Evolutionary conservation across 345 rosid genomes (phyloP).

Genomic region (rapeseed (Brassica napus)): DNA sequence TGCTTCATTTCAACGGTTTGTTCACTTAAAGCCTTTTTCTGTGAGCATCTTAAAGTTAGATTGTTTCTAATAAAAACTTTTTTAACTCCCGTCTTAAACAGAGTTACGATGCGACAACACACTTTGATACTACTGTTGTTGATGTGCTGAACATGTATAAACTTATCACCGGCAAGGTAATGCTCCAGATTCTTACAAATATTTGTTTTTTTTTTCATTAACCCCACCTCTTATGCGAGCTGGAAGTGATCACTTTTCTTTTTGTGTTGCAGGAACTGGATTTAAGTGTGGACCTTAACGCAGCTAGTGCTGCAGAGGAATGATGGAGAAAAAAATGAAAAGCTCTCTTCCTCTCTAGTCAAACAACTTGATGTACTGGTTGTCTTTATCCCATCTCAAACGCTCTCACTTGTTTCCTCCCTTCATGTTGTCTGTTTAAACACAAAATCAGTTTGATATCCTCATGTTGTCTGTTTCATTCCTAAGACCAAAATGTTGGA

Average conservation of each 20-base stretch:
- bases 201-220: neutral
- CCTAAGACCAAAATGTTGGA: conserved; percentile 10
- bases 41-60: neutral
- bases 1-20: conserved; percentile 88
- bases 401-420: conserved; percentile 4
- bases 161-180: conserved; percentile 97
- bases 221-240: neutral
- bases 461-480: conserved; percentile 12
- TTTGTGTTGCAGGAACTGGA: conserved; percentile 59
- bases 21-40: neutral
- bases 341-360: neutral
- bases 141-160: conserved; percentile 92
- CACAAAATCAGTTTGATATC: conserved; percentile 3
- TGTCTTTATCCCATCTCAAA: conserved; percentile 5
- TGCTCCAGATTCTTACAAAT: neutral
- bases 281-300: conserved; percentile 85
- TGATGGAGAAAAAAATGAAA: conserved; percentile 35
- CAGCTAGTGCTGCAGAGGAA: conserved; percentile 95
- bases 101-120: conserved; percentile 99
- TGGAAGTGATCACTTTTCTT: neutral
- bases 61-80: conserved; percentile 19
- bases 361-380: conserved; percentile 24
- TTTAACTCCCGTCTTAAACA: conserved; percentile 42
- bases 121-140: conserved; percentile 83
- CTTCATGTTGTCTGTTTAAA: conserved; percentile 17